These are phyloP conservation scores for Sungouiozyma intestinalis DNA, from an alignment of 805 yeast genomes.

Conservation along the genomic window DNA sequence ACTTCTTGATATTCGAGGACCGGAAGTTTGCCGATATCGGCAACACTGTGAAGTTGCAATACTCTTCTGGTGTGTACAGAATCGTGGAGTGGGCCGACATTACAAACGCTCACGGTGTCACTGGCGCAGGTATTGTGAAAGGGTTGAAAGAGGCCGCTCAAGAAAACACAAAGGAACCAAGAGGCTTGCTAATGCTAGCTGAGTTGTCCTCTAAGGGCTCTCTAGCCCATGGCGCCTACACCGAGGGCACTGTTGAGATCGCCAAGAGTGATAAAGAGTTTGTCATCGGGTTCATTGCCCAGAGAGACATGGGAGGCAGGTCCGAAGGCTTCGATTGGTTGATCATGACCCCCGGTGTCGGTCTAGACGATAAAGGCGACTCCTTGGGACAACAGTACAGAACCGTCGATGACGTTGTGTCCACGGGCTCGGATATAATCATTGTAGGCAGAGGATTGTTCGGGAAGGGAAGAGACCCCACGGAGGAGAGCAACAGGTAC, in stretches of 20 bases:
- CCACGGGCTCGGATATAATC: conserved; percentile 84
- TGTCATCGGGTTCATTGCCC: conserved; percentile 95
- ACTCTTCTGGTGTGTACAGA: conserved; percentile 77
- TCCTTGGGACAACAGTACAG: conserved; percentile 94
- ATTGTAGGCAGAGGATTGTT: conserved; percentile 98
- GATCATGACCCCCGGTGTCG: conserved; percentile 97
- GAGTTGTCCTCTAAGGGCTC: conserved; percentile 92
- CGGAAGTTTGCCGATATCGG: conserved; percentile 98
- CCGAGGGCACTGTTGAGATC: conserved; percentile 77
- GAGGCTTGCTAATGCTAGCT: conserved; percentile 91
- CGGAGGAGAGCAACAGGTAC: conserved; percentile 78
- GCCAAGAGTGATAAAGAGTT: conserved; percentile 81
- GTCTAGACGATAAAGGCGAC: conserved; percentile 94
- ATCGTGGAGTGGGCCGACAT: conserved; percentile 95
- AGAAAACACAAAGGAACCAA: conserved; percentile 59
- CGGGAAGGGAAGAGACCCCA: conserved; percentile 90
- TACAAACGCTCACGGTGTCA: conserved; percentile 95
- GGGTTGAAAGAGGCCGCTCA: conserved; percentile 76
- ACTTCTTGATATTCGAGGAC: conserved; percentile 90
- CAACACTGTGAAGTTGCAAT: conserved; percentile 90
- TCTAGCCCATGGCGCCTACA: conserved; percentile 85
- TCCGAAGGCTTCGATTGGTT: conserved; percentile 90
- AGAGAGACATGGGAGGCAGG: conserved; percentile 71
- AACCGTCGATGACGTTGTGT: conserved; percentile 74
- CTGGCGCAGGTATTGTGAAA: conserved; percentile 85